Conservation (phyloP, 2,329 filamentous ascomycete genomes). For the Colletotrichum theobromicola region DNA sequence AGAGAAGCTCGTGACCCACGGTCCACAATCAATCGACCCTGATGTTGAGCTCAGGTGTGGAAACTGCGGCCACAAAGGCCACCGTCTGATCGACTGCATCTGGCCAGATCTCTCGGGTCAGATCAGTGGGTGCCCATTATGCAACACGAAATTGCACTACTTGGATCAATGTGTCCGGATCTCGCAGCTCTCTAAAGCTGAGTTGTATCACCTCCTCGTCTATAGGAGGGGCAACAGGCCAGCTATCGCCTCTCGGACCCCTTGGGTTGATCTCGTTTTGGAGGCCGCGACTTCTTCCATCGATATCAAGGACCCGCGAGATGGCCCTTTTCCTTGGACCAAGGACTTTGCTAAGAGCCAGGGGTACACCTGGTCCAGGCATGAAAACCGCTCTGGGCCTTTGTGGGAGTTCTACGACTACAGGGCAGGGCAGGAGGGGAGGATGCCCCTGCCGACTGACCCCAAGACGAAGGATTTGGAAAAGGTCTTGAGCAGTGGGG, state of each 20-base stretch:
- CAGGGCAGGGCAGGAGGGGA: background rate
- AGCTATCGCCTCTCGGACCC: background rate
- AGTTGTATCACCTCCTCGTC: background rate
- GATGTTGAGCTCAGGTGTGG: background rate
- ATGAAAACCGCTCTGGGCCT: background rate
- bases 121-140: background rate
- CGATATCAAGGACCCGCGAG: background rate
- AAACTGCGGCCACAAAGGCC: background rate
- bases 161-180: background rate
- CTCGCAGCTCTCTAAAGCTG: background rate
- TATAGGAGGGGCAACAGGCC: background rate
- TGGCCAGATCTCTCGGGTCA: background rate
- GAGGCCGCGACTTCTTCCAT: background rate
- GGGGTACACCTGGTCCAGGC: background rate
- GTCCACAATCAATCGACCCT: background rate
- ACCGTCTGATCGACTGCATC: background rate
- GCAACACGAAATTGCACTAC: background rate
- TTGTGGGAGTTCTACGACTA: background rate
- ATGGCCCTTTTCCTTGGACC: background rate
- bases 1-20: background rate
- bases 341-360: background rate
- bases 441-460: background rate
- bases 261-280: background rate
- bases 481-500: background rate
- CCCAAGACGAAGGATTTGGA: background rate